These are phyloP conservation scores for Elsinoe batatas DNA, from an alignment of 2,329 filamentous ascomycete genomes.

Conservation along the genomic window DNA sequence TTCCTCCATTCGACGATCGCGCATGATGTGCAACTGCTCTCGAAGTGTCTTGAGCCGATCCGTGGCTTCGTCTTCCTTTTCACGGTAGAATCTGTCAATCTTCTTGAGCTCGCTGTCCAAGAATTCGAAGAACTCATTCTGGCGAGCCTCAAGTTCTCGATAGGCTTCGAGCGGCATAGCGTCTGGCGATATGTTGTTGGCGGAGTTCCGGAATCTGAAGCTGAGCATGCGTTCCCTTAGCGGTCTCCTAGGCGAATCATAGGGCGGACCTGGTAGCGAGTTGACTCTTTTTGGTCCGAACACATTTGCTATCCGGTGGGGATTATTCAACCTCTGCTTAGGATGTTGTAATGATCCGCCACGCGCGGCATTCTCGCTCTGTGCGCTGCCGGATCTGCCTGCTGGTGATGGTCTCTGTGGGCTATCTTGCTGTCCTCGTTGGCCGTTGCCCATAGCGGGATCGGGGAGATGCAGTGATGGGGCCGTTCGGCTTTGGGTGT, in stretches of 20 bases:
- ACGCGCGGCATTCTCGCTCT: not conserved
- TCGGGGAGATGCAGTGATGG: slow-evolving; percentile 51
- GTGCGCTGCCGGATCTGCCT: not conserved
- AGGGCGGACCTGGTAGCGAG: slow-evolving; percentile 25
- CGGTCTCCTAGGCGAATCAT: slow-evolving; percentile 24
- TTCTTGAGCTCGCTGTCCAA: slow-evolving; percentile 80
- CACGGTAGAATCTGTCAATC: slow-evolving; percentile 79
- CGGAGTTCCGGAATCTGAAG: slow-evolving; percentile 35
- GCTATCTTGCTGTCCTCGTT: slow-evolving; percentile 21
- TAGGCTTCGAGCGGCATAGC: slow-evolving; percentile 47
- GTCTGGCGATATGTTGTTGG: slow-evolving; percentile 29
- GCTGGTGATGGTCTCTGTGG: not conserved
- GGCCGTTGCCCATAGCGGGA: slow-evolving; percentile 42
- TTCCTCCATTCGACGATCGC: slow-evolving; percentile 69
- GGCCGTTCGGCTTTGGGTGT: slow-evolving; percentile 23
- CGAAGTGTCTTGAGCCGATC: slow-evolving; percentile 60
- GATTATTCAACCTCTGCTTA: not conserved
- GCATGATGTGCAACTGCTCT: slow-evolving; percentile 86
- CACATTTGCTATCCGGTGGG: slow-evolving; percentile 9
- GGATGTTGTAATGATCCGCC: slow-evolving; percentile 1
- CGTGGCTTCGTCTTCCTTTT: slow-evolving; percentile 78
- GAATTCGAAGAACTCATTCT: slow-evolving; percentile 80
- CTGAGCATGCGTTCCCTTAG: slow-evolving; percentile 34
- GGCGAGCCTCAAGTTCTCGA: slow-evolving; percentile 58
- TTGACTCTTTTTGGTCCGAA: slow-evolving; percentile 34